Base-by-base conservation (phyloP, 257 asterid species). In the Jacaranda copaia region DNA sequence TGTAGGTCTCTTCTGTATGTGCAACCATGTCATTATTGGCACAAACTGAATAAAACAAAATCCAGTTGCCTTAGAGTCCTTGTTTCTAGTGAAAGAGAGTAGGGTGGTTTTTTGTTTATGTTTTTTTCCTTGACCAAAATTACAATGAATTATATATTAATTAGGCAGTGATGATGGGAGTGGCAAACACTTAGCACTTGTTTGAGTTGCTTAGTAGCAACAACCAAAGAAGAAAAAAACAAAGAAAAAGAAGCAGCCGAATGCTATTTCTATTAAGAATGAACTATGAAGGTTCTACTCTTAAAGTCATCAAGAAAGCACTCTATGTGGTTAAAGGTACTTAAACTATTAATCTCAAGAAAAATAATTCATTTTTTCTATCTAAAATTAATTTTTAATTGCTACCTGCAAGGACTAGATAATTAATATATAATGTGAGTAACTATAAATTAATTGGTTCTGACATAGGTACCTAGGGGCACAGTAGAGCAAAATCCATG, bases 241-340 rank as follows among this genome's bases (percentile, higher is more conserved):
- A n/a, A 91, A 84, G 75, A 93, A 92, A 93, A 93, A 93, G 92
- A 89, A 89, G 58, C 88, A 69, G 52, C 76, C 84, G 1, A 87
- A 81, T 65, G 90, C 97, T 0, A 96, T 93, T 0, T 38, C 94
- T 5, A 68, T 93, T 16, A 93, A 92, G 98, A 75, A 93, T 93
- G 97, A 96, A 92, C 12, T 93, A 97, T 66, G 97, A 93, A 68
- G 98, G 98, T 48, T 93, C 97, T 79, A 96, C 81, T 0, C 95
- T 85, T 39, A 91, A 88, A 85, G 92, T 93, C 32, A 25, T 25
- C 51, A 90, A 89, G 86, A 91, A 85, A 6, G 79, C 84, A 36
- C 98, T 92, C 81, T 84, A 88, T 2, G 82, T 87, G 6, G 92
- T 93, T 15, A 93, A 92, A 92, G 98, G 98, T 88, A 64, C 5